Percentiles rank a stretch among this genome's conserved stretches.
Evolutionary conservation across 2,329 filamentous ascomycete species (phyloP).

Genomic region (Nannizziopsis arthrosporioides): DNA sequence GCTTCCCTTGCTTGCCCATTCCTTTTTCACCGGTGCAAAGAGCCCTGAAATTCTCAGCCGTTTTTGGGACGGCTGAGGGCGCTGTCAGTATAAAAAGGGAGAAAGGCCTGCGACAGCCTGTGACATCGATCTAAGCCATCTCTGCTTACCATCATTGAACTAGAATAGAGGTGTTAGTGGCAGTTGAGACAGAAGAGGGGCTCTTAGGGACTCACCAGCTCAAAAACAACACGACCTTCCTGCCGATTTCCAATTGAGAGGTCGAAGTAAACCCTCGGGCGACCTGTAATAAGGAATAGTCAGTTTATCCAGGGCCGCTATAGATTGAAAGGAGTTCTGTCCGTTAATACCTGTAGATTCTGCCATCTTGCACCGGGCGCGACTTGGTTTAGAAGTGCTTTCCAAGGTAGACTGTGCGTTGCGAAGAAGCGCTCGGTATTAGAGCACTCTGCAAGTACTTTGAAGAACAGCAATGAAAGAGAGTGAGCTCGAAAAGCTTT

Average conservation of each 20-base stretch:
- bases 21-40: slow-evolving; percentile 73
- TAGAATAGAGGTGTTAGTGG: slow-evolving; percentile 16
- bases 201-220: slow-evolving; percentile 51
- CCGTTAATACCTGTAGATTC: slow-evolving; percentile 24
- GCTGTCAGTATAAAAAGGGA: not conserved
- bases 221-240: slow-evolving; percentile 71
- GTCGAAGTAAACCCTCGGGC: slow-evolving; percentile 85
- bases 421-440: not conserved
- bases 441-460: not conserved
- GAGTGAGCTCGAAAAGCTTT: slow-evolving; percentile 1
- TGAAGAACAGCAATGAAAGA: not conserved
- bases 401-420: not conserved
- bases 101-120: not conserved
- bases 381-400: slow-evolving; percentile 1
- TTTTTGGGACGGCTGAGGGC: slow-evolving; percentile 59
- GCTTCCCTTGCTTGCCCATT: slow-evolving; percentile 69
- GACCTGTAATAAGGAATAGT: slow-evolving; percentile 34
- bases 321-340: not conserved
- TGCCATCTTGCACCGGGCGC: slow-evolving; percentile 23
- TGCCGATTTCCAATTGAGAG: slow-evolving; percentile 64
- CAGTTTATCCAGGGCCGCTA: not conserved
- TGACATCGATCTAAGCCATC: not conserved
- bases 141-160: slow-evolving; percentile 37
- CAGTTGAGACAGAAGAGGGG: not conserved
- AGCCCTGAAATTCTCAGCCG: slow-evolving; percentile 69